Percentiles rank a stretch among this genome's conserved stretches.
phyloP scores from a whole-genome alignment of 352 stramenopile genomes.

The Peronospora tabacina region DNA sequence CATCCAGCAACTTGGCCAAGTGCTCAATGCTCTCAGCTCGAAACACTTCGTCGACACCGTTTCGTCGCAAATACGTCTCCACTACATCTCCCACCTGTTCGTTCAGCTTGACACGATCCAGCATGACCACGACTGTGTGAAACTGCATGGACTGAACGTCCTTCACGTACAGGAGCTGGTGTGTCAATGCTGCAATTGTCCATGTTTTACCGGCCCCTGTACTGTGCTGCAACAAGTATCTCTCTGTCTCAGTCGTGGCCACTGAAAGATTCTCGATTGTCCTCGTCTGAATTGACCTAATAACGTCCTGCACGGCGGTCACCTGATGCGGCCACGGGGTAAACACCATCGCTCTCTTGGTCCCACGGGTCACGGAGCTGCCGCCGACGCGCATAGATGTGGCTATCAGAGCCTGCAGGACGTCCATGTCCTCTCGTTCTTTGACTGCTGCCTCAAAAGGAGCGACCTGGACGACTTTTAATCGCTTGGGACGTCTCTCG shows the following conservation, averaged over 20 bases:
- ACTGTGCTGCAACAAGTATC: constrained; percentile 73
- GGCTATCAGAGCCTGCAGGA: constrained; percentile 26
- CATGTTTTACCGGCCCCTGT: constrained; percentile 77
- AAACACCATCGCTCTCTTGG: constrained; percentile 29
- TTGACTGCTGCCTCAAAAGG: neutral
- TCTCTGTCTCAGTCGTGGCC: constrained; percentile 16
- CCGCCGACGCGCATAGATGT: constrained; percentile 54
- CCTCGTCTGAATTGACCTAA: constrained; percentile 34
- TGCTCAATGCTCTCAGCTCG: constrained; percentile 69
- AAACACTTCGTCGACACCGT: constrained; percentile 64
- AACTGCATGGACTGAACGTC: constrained; percentile 40
- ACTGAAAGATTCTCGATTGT: constrained; percentile 6
- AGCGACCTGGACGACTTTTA: constrained; percentile 6
- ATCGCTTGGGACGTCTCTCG: constrained; percentile 7
- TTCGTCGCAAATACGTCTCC: constrained; percentile 60
- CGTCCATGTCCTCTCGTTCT: neutral
- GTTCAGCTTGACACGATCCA: constrained; percentile 80
- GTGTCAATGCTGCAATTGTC: constrained; percentile 60
- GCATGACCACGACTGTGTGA: constrained; percentile 68
- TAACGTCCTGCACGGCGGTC: constrained; percentile 43
- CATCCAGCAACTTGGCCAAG: constrained; percentile 45
- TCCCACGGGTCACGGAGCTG: constrained; percentile 23
- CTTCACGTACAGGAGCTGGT: constrained; percentile 58
- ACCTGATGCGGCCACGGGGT: constrained; percentile 62
- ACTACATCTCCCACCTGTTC: constrained; percentile 70